Base-by-base conservation (phyloP, 2,329 filamentous ascomycete species). In the Sporothrix humicola region DNA sequence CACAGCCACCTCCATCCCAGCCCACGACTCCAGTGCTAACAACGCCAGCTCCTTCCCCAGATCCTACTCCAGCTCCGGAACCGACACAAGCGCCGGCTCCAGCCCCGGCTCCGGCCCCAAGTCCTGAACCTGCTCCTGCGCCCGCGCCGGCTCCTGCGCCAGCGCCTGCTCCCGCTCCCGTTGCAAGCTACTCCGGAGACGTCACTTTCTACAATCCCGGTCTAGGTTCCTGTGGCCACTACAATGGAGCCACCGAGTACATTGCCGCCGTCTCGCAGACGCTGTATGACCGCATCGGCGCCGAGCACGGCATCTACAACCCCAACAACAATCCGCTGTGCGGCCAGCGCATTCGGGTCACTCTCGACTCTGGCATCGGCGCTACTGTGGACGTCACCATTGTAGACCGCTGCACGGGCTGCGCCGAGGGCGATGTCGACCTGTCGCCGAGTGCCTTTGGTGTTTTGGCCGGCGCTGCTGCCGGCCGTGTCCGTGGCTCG, bases 391-490 rank as follows among this genome's bases (percentile, higher is more conserved):
- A 90, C 76, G 85, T 93, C 37, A 89, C 82, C 23, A 88, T 94
- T 7, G 90, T 93, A 6, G 92, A 94, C 81, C 85, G 91, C 70
- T 94, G 91, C 82, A 79, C 75, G 0, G 85, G 82, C 0, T 89
- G 87, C 76, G 77, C 76, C 37, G 76, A 82, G 10, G 79, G 81
- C 37, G 85, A 88, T 77, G 76, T 89, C 20, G 87, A 89, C 77
- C 79, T 87, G 26, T 86, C 83, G 12, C 80, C 83, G 0, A 77
- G 79, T 4, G 85, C 83, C 1, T 89, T 88, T 78, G 79, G 84
- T 74, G 77, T 79, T 76, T 77, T 88, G 65, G 87, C 85, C 73
- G 81, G 82, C 8, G 78, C 82, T 73, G 83, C 81, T 0, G 81
- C 84, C 73, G 82, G 79, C 17, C 79, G 83, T 74, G 86, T 82